Evolutionary conservation across 2,329 filamentous ascomycete species (phyloP), one percentile per base, ranked within the genome.

Genomic region (Cercospora nicotianae): DNA sequence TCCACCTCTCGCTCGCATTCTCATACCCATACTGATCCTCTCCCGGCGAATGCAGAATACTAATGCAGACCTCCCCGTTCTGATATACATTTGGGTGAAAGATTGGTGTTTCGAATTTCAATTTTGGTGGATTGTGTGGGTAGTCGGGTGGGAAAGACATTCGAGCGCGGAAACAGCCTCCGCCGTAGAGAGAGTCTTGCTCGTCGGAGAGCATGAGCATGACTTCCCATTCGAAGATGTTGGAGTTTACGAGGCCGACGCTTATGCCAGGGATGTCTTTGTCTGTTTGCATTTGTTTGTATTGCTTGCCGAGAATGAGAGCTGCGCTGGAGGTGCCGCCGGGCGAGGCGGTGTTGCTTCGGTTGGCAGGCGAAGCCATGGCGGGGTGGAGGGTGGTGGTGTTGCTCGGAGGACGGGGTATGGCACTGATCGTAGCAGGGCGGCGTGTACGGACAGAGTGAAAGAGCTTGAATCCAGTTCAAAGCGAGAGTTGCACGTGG

Each of bases 201-300:
- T 91, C 94, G 77, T 96, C 93, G 70, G 89, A 93, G 72, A 98
- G 94, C 94, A 99, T 98, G 69, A 99, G 88, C 91, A 97, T 97
- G 20, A 98, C 93, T 80, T 98, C 94, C 95, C 95, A 99, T 83
- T 96, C 91, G 73, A 97, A 97, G 9, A 98, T 89, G 78, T 96
- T 91, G 79, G 91, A 91, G 75, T 90, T 89, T 63, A 94, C 89
- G 53, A 99, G 84, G 0, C 95, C 95, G 75, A 93, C 96, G 70
- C 93, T 97, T 77, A 98, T 97, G 63, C 94, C 95, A 0, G 93
- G 93, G 58, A 98, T 91, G 80, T 97, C 93, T 78, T 93, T 94
- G 79, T 92, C 90, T 26, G 87, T 89, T 81, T 96, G 92, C 88
- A 99, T 98, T 79, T 96, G 90, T 83, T 96, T 96, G 72, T 98